A percentile compares a stretch with the other conserved stretches of the same genome.
These are phyloP conservation scores for Kodamaea suecica DNA, from an alignment of 1,139 yeast genomes.

Conservation along the genomic window DNA sequence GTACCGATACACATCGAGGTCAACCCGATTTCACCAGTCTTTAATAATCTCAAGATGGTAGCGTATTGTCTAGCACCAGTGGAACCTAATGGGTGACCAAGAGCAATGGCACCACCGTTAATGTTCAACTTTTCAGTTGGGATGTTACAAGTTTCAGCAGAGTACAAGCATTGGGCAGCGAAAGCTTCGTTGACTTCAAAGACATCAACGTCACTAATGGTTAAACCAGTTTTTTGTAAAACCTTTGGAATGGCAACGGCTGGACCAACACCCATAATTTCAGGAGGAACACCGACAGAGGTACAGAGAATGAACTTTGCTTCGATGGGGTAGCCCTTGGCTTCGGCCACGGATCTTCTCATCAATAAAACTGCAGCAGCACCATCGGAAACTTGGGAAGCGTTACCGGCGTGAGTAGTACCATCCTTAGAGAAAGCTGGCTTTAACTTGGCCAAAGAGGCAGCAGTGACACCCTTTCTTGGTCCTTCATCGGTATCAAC, in stretches of 20 bases:
- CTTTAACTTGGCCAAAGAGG: conserved; percentile 64
- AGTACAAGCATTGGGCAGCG: conserved; percentile 88
- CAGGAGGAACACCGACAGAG: conserved; percentile 91
- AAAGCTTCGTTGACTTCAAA: conserved; percentile 95
- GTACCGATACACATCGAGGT: conserved; percentile 98
- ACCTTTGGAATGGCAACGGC: conserved; percentile 88
- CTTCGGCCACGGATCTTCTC: conserved; percentile 84
- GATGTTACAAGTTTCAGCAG: conserved; percentile 62
- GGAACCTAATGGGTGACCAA: conserved; percentile 94
- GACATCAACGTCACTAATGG: conserved; percentile 62
- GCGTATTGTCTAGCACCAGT: conserved; percentile 96
- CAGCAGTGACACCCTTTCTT: conserved; percentile 80
- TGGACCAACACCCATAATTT: conserved; percentile 96
- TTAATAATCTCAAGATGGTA: conserved; percentile 76
- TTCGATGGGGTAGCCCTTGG: conserved; percentile 59
- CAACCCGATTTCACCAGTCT: conserved; percentile 79
- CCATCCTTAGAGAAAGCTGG: conserved; percentile 91
- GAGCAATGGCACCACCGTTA: conserved; percentile 93
- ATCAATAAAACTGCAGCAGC: conserved; percentile 87
- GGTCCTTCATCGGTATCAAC: conserved; percentile 89
- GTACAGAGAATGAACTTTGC: conserved; percentile 78
- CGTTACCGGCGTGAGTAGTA: conserved; percentile 90
- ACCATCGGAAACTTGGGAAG: conserved; percentile 94
- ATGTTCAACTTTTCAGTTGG: conserved; percentile 77
- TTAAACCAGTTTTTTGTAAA: conserved; percentile 61